These are phyloP conservation scores for Aquilaria agallochum DNA, from an alignment of 441 rosid genomes.

Conservation along the genomic window DNA sequence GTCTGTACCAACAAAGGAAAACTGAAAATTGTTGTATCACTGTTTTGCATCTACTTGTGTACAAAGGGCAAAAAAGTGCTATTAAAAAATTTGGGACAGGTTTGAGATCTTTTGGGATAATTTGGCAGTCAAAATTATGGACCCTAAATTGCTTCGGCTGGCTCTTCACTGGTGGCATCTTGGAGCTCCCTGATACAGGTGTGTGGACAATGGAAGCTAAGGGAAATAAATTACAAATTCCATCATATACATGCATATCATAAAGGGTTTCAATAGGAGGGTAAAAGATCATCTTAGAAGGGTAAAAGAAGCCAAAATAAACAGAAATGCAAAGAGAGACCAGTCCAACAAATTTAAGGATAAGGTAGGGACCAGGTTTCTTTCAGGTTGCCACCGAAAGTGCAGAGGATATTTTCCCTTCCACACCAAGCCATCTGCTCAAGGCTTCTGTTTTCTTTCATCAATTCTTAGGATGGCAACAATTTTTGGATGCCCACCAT, in stretches of 20 bases:
- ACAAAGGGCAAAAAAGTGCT: neutral
- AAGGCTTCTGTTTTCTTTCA: too few relatives aligned
- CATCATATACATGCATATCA: too few relatives aligned
- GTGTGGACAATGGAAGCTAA: neutral
- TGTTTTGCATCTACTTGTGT: slow-evolving; percentile 19
- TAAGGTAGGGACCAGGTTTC: slow-evolving; percentile 25
- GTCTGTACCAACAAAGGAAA: slow-evolving; percentile 24
- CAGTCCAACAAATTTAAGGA: slow-evolving; percentile 16
- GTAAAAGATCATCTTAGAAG: neutral
- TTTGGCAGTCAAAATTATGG: too few relatives aligned
- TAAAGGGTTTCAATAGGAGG: too few relatives aligned
- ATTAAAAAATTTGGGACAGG: too few relatives aligned
- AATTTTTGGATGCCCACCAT: slow-evolving; percentile 45
- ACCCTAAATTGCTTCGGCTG: too few relatives aligned
- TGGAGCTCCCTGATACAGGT: too few relatives aligned
- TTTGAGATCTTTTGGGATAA: too few relatives aligned
- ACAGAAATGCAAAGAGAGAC: neutral
- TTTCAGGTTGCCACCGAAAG: neutral
- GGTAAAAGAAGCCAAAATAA: neutral
- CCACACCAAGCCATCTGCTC: neutral
- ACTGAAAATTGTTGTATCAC: slow-evolving; percentile 26
- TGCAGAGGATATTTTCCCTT: neutral
- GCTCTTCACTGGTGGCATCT: too few relatives aligned
- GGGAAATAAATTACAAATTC: too few relatives aligned
- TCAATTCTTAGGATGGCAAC: slow-evolving; percentile 40